Evolutionary conservation across 1,284 basidiomycete species (phyloP).

Genomic region (Megacollybia platyphylla): DNA sequence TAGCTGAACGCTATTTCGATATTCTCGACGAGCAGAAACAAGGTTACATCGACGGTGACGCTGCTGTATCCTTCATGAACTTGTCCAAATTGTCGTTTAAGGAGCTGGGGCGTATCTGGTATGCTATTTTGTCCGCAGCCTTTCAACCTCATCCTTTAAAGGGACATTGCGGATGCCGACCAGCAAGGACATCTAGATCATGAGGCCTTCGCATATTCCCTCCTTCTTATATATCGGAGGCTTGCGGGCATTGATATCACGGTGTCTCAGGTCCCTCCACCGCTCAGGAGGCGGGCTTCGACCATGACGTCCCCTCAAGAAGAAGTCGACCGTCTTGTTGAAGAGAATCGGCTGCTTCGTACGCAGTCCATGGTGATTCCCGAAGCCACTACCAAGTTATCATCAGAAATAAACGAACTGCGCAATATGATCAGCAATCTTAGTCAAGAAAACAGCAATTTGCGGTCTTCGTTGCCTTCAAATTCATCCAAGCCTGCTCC

Average conservation of each 20-base stretch:
- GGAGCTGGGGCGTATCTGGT: constrained; percentile 8
- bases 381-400: neutral
- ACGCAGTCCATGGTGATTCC: neutral
- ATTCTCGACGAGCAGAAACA: constrained; percentile 28
- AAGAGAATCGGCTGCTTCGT: constrained; percentile 1
- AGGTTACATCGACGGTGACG: constrained; percentile 46
- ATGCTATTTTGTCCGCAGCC: neutral
- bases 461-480: neutral
- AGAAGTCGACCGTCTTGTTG: neutral
- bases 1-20: constrained; percentile 24
- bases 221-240: constrained; percentile 8
- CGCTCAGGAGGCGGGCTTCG: constrained; percentile 1
- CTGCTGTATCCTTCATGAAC: constrained; percentile 53
- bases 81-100: constrained; percentile 43
- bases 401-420: neutral
- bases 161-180: constrained; percentile 6
- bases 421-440: neutral
- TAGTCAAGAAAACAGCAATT: neutral
- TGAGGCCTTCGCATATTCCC: constrained; percentile 7
- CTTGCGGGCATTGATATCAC: constrained; percentile 8
- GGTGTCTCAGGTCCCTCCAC: neutral
- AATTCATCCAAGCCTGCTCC: neutral
- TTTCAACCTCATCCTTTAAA: constrained; percentile 1
- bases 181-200: constrained; percentile 4
- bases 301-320: neutral